Conservation (phyloP, 164 flowering plant species). For the Magnolia kwangsiensis region DNA sequence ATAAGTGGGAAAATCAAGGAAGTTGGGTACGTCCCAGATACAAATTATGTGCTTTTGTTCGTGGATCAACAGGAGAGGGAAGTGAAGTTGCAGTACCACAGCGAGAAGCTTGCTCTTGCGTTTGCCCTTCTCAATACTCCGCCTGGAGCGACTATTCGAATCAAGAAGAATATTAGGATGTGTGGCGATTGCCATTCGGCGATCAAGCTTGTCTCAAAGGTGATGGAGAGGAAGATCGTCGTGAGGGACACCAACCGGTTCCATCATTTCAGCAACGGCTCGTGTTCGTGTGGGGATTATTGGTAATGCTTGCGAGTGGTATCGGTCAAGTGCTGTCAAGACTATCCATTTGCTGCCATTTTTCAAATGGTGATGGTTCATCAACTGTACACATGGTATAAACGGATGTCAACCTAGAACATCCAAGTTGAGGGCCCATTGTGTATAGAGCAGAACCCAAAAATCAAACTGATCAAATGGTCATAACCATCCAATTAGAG, state of each 20-base stretch:
- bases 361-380: too few relatives aligned
- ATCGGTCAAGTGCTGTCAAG: background rate
- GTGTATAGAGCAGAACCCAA: background rate
- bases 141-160: constrained; percentile 39
- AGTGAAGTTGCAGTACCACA: constrained; percentile 50
- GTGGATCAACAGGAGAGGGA: constrained; percentile 55
- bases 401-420: too few relatives aligned
- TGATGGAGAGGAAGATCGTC: constrained; percentile 51
- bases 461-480: background rate
- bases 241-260: constrained; percentile 65
- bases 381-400: too few relatives aligned
- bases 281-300: constrained; percentile 67
- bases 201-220: constrained; percentile 51
- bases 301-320: constrained; percentile 31
- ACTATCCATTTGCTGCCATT: background rate
- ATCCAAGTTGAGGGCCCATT: background rate
- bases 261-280: constrained; percentile 55
- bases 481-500: background rate
- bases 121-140: constrained; percentile 57
- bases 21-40: constrained; percentile 56
- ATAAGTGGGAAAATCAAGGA: constrained; percentile 39
- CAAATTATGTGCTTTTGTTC: constrained; percentile 51
- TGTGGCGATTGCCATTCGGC: constrained; percentile 53
- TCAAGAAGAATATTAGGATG: constrained; percentile 59
- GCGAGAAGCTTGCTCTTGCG: constrained; percentile 67